Evolutionary conservation across 2,329 filamentous ascomycete genomes (phyloP), one percentile per base, ranked within the genome.

Genomic region (Fusarium sp.): DNA sequence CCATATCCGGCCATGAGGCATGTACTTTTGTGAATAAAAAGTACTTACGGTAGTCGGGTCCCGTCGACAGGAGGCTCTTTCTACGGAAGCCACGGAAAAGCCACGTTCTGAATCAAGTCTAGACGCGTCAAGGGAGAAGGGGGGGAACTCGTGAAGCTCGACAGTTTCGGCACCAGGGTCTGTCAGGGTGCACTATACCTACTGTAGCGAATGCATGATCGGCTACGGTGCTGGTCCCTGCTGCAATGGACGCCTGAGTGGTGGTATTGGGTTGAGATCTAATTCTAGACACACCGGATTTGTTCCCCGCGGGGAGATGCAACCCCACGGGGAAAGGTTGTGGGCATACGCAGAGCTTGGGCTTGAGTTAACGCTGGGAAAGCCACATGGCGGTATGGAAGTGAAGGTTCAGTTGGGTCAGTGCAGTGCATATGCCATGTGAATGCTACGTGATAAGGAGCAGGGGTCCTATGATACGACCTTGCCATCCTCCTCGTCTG

Each of bases 301-400:
- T 26, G 7, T 28, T 35, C 31, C 39, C 39, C 31, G 24, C 4
- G 20, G 47, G 20, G 28, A 20, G 11, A 50, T 31, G 28, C 47
- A 31, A 50, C 50, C 50, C 50, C 24, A 53, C 50, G 50, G 33
- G 50, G 24, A 39, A 18, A 16, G 20, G 2, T 53, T n/a, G 35
- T 45, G 14, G 14, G 7, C 4, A 13, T 28, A 28, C 20, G 33
- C 50, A 18, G 33, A 38, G 24, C 33, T 28, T 53, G 14, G 30
- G 30, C 47, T 51, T 38, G 33, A 38, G 47, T 51, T 53, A 9
- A n/a, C 24, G 33, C 33, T n/a, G 33, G 33, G 11, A 53, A 24
- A 26, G 20, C 24, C 50, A 53, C 50, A 38, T 53, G 50, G 50
- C 50, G 33, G 33, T 39, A 53, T 53, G 24, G 48, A 22, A 36